A percentile compares a stretch with the other conserved stretches of the same genome.
Evolutionary conservation across 2,329 filamentous ascomycete genomes (phyloP).

Genomic region (Clonostachys byssicola): DNA sequence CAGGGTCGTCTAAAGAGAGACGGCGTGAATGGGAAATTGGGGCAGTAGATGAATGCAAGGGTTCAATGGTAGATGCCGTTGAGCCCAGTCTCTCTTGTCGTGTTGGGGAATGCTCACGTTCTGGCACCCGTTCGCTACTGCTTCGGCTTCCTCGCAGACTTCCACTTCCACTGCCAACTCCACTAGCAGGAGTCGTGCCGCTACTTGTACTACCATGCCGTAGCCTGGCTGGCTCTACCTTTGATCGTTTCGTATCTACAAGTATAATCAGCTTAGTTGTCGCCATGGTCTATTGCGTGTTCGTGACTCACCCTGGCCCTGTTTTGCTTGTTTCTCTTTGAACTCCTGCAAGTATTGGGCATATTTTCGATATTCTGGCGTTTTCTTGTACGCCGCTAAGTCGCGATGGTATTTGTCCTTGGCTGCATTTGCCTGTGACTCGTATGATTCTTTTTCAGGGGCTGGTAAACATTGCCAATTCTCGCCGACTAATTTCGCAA

Average conservation of each 20-base stretch:
- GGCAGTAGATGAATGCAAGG: slow-evolving; percentile 11
- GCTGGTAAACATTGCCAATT: slow-evolving; percentile 72
- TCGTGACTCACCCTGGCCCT: slow-evolving; percentile 44
- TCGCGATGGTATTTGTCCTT: slow-evolving; percentile 77
- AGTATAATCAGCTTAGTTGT: slow-evolving; percentile 3
- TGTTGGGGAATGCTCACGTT: slow-evolving; percentile 41
- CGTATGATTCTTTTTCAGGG: slow-evolving; percentile 66
- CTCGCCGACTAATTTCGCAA: slow-evolving; percentile 78
- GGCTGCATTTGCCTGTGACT: slow-evolving; percentile 65
- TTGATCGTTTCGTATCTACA: slow-evolving; percentile 37
- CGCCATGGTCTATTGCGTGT: not conserved
- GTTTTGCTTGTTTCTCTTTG: slow-evolving; percentile 64
- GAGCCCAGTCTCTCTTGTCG: slow-evolving; percentile 45
- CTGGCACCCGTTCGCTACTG: slow-evolving; percentile 39
- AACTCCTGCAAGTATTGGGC: slow-evolving; percentile 72
- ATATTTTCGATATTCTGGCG: slow-evolving; percentile 63
- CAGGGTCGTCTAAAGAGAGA: slow-evolving; percentile 28
- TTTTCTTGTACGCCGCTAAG: slow-evolving; percentile 74
- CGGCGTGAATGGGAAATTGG: not conserved
- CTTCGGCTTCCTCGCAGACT: slow-evolving; percentile 32
- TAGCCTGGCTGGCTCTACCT: slow-evolving; percentile 32
- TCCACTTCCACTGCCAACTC: slow-evolving; percentile 37
- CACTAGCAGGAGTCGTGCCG: slow-evolving; percentile 25
- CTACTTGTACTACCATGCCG: slow-evolving; percentile 33
- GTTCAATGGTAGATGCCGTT: slow-evolving; percentile 38